These are phyloP conservation scores for Luvunga scandens DNA, from an alignment of 345 rosid genomes.

Conservation along the genomic window DNA sequence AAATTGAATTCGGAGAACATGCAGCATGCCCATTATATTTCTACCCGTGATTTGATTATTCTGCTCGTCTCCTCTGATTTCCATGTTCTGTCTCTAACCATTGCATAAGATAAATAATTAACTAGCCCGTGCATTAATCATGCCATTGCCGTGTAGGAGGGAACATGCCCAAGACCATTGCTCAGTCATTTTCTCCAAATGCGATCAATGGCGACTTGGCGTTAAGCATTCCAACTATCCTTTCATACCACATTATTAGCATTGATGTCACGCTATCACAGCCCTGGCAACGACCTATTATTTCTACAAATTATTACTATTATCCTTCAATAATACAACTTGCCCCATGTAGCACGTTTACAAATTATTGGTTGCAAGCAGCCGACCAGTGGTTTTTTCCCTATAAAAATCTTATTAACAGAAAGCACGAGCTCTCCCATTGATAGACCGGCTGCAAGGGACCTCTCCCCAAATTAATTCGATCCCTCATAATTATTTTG, in stretches of 20 bases:
- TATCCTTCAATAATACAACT: background rate
- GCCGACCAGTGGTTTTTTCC: background rate
- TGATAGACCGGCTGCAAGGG: no score
- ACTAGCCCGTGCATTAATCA: slow-evolving; percentile 3
- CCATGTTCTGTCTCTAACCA: background rate
- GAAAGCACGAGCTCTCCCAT: no score
- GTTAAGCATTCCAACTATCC: background rate
- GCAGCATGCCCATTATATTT: background rate
- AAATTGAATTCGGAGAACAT: background rate
- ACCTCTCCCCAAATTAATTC: no score
- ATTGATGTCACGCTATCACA: no score
- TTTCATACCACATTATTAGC: background rate
- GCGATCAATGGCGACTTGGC: background rate
- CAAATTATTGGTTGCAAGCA: background rate
- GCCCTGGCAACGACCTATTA: background rate
- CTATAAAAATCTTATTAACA: no score
- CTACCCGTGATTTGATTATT: slow-evolving; percentile 12
- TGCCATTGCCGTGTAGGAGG: slow-evolving; percentile 16
- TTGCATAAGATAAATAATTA: no score
- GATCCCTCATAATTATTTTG: no score
- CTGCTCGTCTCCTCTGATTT: slow-evolving; percentile 11
- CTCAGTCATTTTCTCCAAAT: background rate
- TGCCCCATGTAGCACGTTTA: background rate
- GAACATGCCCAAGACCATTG: slow-evolving; percentile 8
- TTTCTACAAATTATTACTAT: background rate